Conservation (phyloP, 2,329 filamentous ascomycete species). For the Ophiocordyceps polyrhachis-furcata region DNA sequence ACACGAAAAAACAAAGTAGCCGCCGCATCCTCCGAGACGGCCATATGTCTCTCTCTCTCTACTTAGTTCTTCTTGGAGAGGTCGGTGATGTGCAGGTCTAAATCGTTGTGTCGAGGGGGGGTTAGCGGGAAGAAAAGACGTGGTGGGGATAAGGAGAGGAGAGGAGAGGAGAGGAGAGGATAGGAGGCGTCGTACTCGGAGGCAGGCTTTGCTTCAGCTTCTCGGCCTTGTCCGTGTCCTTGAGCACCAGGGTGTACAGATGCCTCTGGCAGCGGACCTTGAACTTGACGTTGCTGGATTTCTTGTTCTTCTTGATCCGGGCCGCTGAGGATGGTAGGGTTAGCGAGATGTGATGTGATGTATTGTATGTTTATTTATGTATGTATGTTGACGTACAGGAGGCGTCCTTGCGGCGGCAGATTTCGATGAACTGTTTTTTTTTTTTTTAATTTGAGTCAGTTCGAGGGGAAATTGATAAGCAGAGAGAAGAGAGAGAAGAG, state of each 20-base stretch:
- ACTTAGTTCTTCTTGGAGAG: slow-evolving; percentile 34
- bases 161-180: not conserved
- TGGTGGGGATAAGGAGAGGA: slow-evolving; percentile 10
- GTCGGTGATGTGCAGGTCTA: slow-evolving; percentile 34
- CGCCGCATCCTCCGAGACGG: slow-evolving; percentile 38
- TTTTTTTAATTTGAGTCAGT: slow-evolving; percentile 10
- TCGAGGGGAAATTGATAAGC: not conserved
- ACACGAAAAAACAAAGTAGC: no score
- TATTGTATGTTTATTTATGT: no score
- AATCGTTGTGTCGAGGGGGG: not conserved
- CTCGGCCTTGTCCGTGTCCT: slow-evolving; percentile 98
- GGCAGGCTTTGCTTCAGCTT: slow-evolving; percentile 99
- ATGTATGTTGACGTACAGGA: no score
- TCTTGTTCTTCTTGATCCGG: slow-evolving; percentile 91
- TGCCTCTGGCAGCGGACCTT: slow-evolving; percentile 97
- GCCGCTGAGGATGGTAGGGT: no score
- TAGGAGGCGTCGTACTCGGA: slow-evolving; percentile 72
- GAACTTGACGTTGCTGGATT: slow-evolving; percentile 93
- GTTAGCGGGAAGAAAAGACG: not conserved
- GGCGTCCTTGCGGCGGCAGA: slow-evolving; percentile 98
- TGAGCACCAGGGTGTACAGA: slow-evolving; percentile 96
- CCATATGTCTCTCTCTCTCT: slow-evolving; percentile 24
- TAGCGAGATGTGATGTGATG: no score
- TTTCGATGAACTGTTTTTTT: slow-evolving; percentile 78
- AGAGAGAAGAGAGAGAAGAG: no score